phyloP scores from a whole-genome alignment of 2,329 filamentous ascomycete species.

The Fusarium albidum region DNA sequence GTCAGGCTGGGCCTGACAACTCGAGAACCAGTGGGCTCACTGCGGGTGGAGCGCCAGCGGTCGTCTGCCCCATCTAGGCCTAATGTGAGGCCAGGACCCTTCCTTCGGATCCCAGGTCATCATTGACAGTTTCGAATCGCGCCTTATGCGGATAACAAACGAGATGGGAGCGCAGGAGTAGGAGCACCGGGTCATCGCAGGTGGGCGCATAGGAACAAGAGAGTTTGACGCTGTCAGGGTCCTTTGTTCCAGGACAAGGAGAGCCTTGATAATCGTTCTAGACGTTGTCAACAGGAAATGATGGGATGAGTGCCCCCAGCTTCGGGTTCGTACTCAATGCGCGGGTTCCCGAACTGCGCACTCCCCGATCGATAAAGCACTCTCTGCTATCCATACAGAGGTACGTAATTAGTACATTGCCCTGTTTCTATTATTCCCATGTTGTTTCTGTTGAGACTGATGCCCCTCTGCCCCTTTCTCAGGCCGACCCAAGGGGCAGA shows the following conservation, averaged over 20 bases:
- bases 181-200: slow-evolving; percentile 6
- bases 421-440: slow-evolving; percentile 7
- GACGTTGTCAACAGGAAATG: too few relatives aligned
- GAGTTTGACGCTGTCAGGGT: background rate
- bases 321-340: too few relatives aligned
- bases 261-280: background rate
- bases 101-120: slow-evolving; percentile 16
- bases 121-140: slow-evolving; percentile 26
- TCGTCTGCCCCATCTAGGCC: slow-evolving; percentile 15
- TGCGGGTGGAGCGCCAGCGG: slow-evolving; percentile 18
- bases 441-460: slow-evolving; percentile 1
- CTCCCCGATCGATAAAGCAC: background rate
- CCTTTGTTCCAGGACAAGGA: background rate
- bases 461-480: slow-evolving; percentile 14
- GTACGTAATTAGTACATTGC: background rate
- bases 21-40: slow-evolving; percentile 8
- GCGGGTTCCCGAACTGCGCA: too few relatives aligned
- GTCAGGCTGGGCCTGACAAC: slow-evolving; percentile 3
- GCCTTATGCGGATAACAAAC: slow-evolving; percentile 15
- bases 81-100: slow-evolving; percentile 10
- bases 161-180: slow-evolving; percentile 23
- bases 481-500: slow-evolving; percentile 9
- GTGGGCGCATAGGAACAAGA: background rate
- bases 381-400: too few relatives aligned
- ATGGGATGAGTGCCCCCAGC: too few relatives aligned